Base-by-base conservation (phyloP, 257 asterid genomes). In the Solanum sitiens region DNA sequence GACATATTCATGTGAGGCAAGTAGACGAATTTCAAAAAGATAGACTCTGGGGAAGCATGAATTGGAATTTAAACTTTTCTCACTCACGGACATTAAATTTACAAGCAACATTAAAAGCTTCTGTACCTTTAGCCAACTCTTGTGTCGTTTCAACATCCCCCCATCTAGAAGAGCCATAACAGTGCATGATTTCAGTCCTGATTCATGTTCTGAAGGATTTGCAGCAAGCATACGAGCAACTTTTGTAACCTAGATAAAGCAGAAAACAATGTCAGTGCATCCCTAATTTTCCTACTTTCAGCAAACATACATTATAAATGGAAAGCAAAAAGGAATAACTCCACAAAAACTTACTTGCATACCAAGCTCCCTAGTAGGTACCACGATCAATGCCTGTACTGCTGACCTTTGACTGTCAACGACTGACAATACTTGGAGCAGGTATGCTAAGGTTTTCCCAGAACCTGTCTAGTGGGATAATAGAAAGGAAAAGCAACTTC, bases 101-200 rank as follows among this genome's bases (percentile, higher is more conserved):
- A 88, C 83, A 87, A 88, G 87, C 50, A 56, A 65, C 11, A 70
- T 59, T 39, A 50, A 50, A 16, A 27, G 40, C 39, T 37, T 84
- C 83, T 85, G 35, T 89, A 95, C 99, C 98, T 93, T 97, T 90
- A 97, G 90, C 99, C 99, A 97, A 91, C 94, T 95, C 92, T 91
- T 95, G 86, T 97, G 99, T 87, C 99, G 94, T 89, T 87, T 94
- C 92, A 97, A 89, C 76, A 93, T 93, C 83, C 98, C 99, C 84
- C 99, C 99, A 89, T 95, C 98, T 90, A 97, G 91, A 90, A 97
- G 99, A 90, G 98, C 99, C 99, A 97, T 97, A 86, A 95, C 91
- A 73, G 92, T 87, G 90, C 92, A 97, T 20, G 96, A 90, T 91
- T 92, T 93, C 87, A 87, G 92, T 73, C 91, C 94, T 71, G 92